Base-by-base conservation (phyloP, 805 yeast genomes). In the Metschnikowia borealis region DNA sequence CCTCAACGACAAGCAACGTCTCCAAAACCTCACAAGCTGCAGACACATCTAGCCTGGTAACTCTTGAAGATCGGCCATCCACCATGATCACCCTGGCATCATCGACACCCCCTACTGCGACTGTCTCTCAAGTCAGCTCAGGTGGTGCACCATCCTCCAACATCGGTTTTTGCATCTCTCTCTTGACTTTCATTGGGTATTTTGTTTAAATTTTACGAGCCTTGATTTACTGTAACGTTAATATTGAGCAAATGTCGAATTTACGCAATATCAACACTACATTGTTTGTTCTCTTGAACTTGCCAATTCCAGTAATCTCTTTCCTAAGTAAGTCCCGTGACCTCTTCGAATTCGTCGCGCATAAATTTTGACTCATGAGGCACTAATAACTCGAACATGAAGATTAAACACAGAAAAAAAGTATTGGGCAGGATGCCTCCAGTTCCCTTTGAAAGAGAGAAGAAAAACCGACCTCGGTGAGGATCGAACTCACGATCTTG, bases 401-500 rank as follows among this genome's bases (percentile, higher is more conserved):
- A 21, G 26, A 21, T 23, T 6, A 8, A 23, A 23, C 2, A 7
- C 6, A 2, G 6, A 23, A 23, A 23, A 23, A 7, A 23, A 7
- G 6, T 7, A 6, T 23, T 7, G 10, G 26, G 3, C 3, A 23
- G 6, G 8, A 23, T 7, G 26, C 2, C 10, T 7, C 10, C 8
- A 7, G 10, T 7, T 7, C 26, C 26, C 2, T 2, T 7, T 2
- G 3, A 7, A 23, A 23, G 2, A 3, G 10, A 2, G 3, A 6
- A 23, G 3, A 34, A 33, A 38, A 38, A 57, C 53, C 65, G 65
- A 62, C 65, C 64, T 59, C 65, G 65, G 65, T 62, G 65, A 62
- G 65, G 65, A 48, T 62, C 65, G 65, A 62, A 62, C 65, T 62
- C 65, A 62, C 65, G 65, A 61, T 62, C 65, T 62, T 54, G 53